Base-by-base conservation (phyloP, 169 alveolate genomes). In the Plasmodium vinckei region DNA sequence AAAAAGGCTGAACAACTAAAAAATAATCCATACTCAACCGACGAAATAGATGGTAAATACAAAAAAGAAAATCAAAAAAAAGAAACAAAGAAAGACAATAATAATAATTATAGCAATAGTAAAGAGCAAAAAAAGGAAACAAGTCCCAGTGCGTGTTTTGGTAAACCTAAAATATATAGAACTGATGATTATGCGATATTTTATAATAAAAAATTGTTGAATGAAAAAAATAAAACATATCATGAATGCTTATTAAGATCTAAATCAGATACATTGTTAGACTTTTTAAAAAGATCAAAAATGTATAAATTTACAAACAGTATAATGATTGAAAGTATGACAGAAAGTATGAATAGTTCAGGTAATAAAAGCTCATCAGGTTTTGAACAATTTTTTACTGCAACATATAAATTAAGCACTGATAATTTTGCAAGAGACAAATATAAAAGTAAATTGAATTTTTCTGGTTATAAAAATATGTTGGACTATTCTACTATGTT, bases 181-280 rank as follows among this genome's bases (percentile, higher is more conserved):
- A 82, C 90, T 2, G 90, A 82, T 23, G 90, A 82, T 47, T 82
- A 53, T 54, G 72, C 82, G 1, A 67, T 82, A 2, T 82, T 65
- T 13, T 67, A 54, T 47, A 82, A 82, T 12, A 82, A 68, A 65
- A 82, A 82, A 65, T 21, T 65, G 1, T 17, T 82, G 27, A 82
- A 67, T 19, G 90, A 82, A 67, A 82, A 82, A 39, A 82, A 82
- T 56, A 82, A 82, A 13, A 53, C 56, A 21, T 47, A 54, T n/a
- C 60, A 82, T n/a, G 60, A 82, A 12, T 82, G 90, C 10, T 47
- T 82, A 4, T 39, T 82, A 19, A 67, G 90, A 56, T 82, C 90
- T 13, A 82, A 82, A 47, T 82, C 90, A 13, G 90, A 82, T 82
- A 42, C 90, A 12, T 39, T 82, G 13, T 17, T 82, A 12, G 90